phyloP scores from a whole-genome alignment of 2,329 filamentous ascomycete genomes.

The Colletotrichum cuscutae region DNA sequence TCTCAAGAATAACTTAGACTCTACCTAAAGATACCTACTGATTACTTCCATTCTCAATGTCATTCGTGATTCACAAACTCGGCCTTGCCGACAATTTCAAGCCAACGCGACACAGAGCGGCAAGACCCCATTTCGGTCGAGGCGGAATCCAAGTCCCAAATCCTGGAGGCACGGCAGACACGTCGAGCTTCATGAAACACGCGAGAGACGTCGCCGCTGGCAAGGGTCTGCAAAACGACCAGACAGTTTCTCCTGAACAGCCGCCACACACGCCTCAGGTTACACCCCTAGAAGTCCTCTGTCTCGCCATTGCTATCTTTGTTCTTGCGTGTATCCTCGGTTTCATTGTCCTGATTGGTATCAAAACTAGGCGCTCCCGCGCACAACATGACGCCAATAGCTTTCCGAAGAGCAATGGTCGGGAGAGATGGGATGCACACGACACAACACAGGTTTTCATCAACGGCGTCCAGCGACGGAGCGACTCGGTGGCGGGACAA shows the following conservation, averaged over 20 bases:
- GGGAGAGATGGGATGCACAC: neutral
- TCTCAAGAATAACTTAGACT: neutral
- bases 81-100: neutral
- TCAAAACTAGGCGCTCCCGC: neutral
- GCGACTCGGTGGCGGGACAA: conserved; percentile 40
- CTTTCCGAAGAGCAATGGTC: conserved; percentile 15
- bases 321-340: conserved; percentile 45
- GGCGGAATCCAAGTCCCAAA: neutral
- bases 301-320: conserved; percentile 46
- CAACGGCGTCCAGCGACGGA: conserved; percentile 40
- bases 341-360: conserved; percentile 42
- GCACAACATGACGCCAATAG: conserved; percentile 33
- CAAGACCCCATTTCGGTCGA: neutral
- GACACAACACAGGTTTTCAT: conserved; percentile 36
- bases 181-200: neutral
- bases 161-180: neutral
- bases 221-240: neutral
- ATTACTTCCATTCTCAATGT: neutral
- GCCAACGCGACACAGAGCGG: neutral
- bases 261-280: conserved; percentile 33
- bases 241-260: neutral
- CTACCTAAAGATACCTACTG: neutral
- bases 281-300: conserved; percentile 45
- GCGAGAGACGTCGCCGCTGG: neutral
- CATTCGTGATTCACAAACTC: neutral